Conservation (phyloP, 2,329 filamentous ascomycete genomes). For the Colletotrichum cereale region DNA sequence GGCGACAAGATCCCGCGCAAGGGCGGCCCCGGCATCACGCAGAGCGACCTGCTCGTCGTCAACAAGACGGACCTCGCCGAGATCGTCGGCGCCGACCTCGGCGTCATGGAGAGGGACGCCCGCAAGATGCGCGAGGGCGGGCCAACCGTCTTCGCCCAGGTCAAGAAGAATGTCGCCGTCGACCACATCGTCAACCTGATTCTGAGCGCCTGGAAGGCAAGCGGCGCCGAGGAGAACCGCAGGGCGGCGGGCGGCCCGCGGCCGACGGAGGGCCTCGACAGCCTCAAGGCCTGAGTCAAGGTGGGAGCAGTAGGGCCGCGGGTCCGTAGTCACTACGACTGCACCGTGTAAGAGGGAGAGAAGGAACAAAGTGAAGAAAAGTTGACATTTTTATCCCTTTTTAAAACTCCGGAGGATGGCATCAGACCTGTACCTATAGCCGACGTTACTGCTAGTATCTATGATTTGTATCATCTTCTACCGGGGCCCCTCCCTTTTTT, state of each 20-base stretch:
- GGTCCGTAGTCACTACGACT: background rate
- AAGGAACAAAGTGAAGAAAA: background rate
- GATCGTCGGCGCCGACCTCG: constrained; percentile 88
- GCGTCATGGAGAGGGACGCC: constrained; percentile 94
- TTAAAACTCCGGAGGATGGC: constrained; percentile 32
- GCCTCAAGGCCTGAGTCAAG: constrained; percentile 46
- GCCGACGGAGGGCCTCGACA: constrained; percentile 68
- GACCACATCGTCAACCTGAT: constrained; percentile 91
- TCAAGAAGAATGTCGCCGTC: constrained; percentile 91
- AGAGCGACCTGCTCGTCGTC: constrained; percentile 91
- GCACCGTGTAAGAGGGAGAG: background rate
- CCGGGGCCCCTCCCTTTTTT: background rate
- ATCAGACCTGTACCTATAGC: constrained; percentile 36
- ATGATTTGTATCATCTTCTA: constrained; percentile 14
- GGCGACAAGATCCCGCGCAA: constrained; percentile 98
- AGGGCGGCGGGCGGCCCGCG: constrained; percentile 68
- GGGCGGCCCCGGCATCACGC: constrained; percentile 96
- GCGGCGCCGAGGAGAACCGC: constrained; percentile 77
- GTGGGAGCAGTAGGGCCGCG: constrained; percentile 28
- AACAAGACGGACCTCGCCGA: constrained; percentile 98
- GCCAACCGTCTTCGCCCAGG: constrained; percentile 94
- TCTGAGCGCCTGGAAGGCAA: constrained; percentile 91
- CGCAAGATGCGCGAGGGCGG: constrained; percentile 96
- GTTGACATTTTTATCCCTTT: constrained; percentile 1
- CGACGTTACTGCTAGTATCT: constrained; percentile 36